These are phyloP conservation scores for Botrytis medusae DNA, from an alignment of 2,329 filamentous ascomycete genomes.

Conservation along the genomic window DNA sequence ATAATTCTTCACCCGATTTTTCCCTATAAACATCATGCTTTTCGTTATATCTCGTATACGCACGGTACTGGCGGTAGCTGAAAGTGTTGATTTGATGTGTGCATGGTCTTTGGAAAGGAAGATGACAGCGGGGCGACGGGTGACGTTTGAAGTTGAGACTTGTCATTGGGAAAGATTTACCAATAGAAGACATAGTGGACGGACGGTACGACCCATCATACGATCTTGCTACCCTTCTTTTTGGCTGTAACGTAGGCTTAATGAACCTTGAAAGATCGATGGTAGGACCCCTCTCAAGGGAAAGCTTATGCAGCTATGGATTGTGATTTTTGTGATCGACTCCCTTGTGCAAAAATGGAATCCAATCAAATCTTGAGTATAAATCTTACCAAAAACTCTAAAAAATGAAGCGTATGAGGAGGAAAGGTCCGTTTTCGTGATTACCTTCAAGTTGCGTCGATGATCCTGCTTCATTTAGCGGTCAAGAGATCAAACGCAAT, in stretches of 20 bases:
- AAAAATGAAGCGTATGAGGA: not conserved
- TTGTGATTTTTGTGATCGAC: not conserved
- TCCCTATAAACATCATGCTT: not conserved
- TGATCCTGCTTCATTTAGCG: not conserved
- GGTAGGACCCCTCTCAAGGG: not conserved
- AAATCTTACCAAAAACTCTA: not conserved
- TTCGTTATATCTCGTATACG: not conserved
- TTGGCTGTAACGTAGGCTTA: not conserved
- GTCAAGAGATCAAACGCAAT: slow-evolving; percentile 8
- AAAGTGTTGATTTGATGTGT: not conserved
- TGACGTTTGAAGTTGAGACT: slow-evolving; percentile 10
- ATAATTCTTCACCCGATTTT: not conserved
- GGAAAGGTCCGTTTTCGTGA: not conserved
- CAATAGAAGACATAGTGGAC: slow-evolving; percentile 1
- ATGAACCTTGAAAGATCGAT: slow-evolving; percentile 11
- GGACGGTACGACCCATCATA: slow-evolving; percentile 1
- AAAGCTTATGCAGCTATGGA: not conserved
- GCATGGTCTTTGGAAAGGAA: not conserved
- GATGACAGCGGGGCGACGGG: slow-evolving; percentile 15
- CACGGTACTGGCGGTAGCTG: not conserved
- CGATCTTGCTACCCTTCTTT: slow-evolving; percentile 9
- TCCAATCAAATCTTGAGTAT: not conserved
- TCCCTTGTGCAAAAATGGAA: slow-evolving; percentile 1
- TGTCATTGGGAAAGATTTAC: slow-evolving; percentile 14
- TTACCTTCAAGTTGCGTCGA: not conserved